Evolutionary conservation across 352 stramenopile species (phyloP).

Genomic region (Phytophthora capsici): DNA sequence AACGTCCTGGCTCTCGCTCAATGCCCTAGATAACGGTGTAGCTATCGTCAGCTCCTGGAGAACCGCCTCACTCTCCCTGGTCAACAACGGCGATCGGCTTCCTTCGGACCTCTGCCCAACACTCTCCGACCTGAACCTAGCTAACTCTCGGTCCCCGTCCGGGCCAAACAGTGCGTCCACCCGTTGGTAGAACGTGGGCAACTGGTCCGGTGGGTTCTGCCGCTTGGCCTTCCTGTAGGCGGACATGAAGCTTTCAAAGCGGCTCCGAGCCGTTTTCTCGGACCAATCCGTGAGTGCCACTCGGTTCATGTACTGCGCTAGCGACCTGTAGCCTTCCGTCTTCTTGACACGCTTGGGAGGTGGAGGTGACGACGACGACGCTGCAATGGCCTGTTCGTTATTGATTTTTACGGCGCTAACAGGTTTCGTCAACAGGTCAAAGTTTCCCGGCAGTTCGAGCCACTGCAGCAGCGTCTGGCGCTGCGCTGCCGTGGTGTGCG

Average conservation of each 20-base stretch:
- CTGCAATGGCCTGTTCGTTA: not conserved
- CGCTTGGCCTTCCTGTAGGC: constrained; percentile 48
- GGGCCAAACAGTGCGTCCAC: constrained; percentile 27
- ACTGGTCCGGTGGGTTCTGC: constrained; percentile 5
- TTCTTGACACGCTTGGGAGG: constrained; percentile 51
- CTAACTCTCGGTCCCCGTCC: not conserved
- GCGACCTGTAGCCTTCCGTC: constrained; percentile 54
- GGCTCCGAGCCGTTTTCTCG: constrained; percentile 56
- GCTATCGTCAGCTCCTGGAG: not conserved
- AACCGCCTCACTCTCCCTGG: constrained; percentile 1
- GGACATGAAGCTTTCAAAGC: constrained; percentile 63
- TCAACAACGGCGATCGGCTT: not conserved
- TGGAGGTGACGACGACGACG: not conserved
- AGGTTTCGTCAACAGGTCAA: constrained; percentile 47
- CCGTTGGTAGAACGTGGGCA: constrained; percentile 8
- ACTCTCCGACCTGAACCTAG: constrained; percentile 17
- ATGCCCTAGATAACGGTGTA: not conserved
- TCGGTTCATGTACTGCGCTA: constrained; percentile 61
- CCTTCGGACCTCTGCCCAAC: constrained; percentile 18
- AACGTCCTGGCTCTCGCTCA: too few relatives aligned
- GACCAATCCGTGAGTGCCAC: constrained; percentile 46
- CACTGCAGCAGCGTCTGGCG: constrained; percentile 58
- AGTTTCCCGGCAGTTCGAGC: constrained; percentile 58
- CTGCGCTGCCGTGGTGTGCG: constrained; percentile 57
- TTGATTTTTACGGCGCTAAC: constrained; percentile 1